Conservation (phyloP, 805 yeast species). For the Myxozyma lipomycoides region DNA sequence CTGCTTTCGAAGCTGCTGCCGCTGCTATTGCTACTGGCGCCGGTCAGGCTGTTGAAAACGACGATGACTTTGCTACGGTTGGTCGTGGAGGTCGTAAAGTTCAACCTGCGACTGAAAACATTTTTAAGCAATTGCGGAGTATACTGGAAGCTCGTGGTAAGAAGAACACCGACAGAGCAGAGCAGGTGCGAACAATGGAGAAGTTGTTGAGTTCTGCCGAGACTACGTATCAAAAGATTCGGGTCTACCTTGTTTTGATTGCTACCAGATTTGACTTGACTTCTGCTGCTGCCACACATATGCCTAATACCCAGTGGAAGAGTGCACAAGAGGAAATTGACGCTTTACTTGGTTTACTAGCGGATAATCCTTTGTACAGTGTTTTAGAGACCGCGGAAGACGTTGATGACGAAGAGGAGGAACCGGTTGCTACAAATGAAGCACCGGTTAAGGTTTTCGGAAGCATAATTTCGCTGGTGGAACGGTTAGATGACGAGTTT, state of each 20-base stretch:
- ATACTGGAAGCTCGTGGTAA: conserved; percentile 91
- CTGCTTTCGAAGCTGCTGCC: conserved; percentile 34
- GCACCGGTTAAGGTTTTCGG: conserved; percentile 69
- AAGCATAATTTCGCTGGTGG: conserved; percentile 78
- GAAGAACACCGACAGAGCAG: conserved; percentile 79
- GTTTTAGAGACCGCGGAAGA: conserved; percentile 83
- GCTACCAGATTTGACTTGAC: conserved; percentile 84
- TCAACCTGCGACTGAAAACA: conserved; percentile 43
- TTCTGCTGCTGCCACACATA: conserved; percentile 54
- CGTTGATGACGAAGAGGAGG: conserved; percentile 53
- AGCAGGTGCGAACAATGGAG: conserved; percentile 72
- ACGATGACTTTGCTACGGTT: conserved; percentile 39
- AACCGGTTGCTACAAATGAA: conserved; percentile 33
- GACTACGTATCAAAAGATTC: conserved; percentile 69
- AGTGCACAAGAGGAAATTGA: conserved; percentile 48
- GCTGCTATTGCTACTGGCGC: conserved; percentile 36
- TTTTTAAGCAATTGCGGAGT: conserved; percentile 67
- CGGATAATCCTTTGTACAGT: conserved; percentile 57
- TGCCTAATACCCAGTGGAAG: conserved; percentile 81
- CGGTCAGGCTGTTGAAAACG: conserved; percentile 38
- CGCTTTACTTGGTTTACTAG: conserved; percentile 63
- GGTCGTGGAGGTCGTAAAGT: conserved; percentile 41
- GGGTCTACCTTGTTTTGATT: conserved; percentile 72
- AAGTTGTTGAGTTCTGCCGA: conserved; percentile 48
- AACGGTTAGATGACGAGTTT: conserved; percentile 92